A percentile compares a stretch with the other conserved stretches of the same genome.
phyloP scores from a whole-genome alignment of 371 early-diverging fungal genomes.

The Capillidium heterosporum region DNA sequence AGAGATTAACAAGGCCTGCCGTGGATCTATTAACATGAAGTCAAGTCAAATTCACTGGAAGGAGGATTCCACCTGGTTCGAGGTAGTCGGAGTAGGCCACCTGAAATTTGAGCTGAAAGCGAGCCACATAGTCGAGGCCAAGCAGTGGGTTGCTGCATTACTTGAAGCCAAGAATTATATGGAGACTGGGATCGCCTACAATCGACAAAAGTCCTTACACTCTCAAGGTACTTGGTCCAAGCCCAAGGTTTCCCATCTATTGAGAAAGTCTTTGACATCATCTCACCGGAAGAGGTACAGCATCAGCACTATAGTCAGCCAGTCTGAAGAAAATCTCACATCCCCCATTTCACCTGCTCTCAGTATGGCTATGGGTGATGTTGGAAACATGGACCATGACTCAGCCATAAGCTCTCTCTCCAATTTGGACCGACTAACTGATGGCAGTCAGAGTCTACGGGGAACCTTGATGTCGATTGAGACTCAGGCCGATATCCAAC shows the following conservation, averaged over 20 bases:
- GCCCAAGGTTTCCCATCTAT: not conserved
- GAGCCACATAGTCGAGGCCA: constrained; percentile 38
- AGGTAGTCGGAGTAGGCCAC: constrained; percentile 49
- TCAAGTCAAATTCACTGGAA: constrained; percentile 41
- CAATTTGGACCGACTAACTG: too few species aligned
- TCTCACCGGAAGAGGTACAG: not conserved
- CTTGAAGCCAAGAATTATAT: constrained; percentile 44
- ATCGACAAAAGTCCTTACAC: constrained; percentile 9
- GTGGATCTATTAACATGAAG: constrained; percentile 51
- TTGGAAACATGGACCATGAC: not conserved
- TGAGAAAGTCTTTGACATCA: not conserved
- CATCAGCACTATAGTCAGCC: not conserved
- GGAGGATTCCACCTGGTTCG: constrained; percentile 45
- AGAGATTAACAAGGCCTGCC: constrained; percentile 47
- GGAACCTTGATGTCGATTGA: not conserved
- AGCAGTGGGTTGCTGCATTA: constrained; percentile 55
- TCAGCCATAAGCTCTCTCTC: not conserved
- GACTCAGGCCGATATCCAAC: constrained; percentile 1
- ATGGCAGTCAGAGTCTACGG: not conserved
- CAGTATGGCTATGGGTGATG: not conserved
- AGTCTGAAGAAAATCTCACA: not conserved
- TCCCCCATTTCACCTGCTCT: not conserved
- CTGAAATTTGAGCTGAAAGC: constrained; percentile 47
- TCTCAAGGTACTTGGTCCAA: not conserved
- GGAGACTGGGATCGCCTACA: not conserved